These are phyloP conservation scores for Coemansia sp. DNA, from an alignment of 192 early-diverging fungal genomes.

Conservation along the genomic window DNA sequence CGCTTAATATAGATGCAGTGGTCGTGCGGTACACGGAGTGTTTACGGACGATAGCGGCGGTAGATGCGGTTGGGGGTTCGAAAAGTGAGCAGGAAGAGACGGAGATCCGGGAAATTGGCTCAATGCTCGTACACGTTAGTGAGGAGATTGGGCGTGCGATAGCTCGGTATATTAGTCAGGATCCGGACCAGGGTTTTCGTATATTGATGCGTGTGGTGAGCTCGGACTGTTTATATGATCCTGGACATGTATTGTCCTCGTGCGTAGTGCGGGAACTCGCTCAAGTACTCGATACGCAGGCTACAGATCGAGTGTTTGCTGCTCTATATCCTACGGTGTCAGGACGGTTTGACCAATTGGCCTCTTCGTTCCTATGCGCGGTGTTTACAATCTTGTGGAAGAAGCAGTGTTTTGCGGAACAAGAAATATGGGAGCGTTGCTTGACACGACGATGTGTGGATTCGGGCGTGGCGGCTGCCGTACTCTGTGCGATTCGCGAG, in stretches of 20 bases:
- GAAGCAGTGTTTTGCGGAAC: neutral
- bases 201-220: neutral
- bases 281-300: neutral
- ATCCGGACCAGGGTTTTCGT: neutral
- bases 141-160: neutral
- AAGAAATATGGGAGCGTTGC: neutral
- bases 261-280: neutral
- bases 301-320: neutral
- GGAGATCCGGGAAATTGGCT: neutral
- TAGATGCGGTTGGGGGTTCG: neutral
- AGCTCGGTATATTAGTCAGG: neutral
- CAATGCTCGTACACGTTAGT: neutral
- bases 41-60: neutral
- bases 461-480: neutral
- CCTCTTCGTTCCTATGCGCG: neutral
- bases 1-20: neutral
- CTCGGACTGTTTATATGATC: slow-evolving; percentile 1
- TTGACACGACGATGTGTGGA: neutral
- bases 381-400: neutral
- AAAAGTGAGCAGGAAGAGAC: neutral
- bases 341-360: neutral
- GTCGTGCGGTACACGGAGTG: neutral
- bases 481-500: neutral
- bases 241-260: neutral
- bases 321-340: neutral